These are phyloP conservation scores for Entrophospora sp. DNA, from an alignment of 192 early-diverging fungal species.

Conservation along the genomic window DNA sequence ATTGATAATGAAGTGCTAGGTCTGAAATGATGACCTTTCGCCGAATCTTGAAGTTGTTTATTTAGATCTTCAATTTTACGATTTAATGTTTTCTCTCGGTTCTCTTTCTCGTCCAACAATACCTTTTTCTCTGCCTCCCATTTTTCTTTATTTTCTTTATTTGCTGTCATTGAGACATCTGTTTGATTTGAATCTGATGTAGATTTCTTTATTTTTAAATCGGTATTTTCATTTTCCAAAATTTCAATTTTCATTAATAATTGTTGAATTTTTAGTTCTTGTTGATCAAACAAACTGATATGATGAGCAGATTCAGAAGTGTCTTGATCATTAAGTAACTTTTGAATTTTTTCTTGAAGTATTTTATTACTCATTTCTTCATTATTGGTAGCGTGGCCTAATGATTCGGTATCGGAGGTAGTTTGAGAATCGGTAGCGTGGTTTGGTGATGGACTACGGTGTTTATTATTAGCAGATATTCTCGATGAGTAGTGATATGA, in stretches of 20 bases:
- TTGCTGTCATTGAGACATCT: too few relatives aligned
- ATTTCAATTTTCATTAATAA: constrained; percentile 56
- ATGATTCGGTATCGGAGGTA: constrained; percentile 7
- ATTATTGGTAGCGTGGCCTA: not conserved
- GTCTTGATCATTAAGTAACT: constrained; percentile 14
- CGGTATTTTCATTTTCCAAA: constrained; percentile 62
- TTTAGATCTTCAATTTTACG: constrained; percentile 24
- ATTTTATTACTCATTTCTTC: constrained; percentile 15
- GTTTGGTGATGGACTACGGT: constrained; percentile 6
- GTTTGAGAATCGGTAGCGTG: not conserved
- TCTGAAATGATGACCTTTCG: not conserved
- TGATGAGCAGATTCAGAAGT: constrained; percentile 10
- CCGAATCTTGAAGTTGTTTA: constrained; percentile 23
- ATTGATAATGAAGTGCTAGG: not conserved
- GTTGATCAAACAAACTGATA: constrained; percentile 19
- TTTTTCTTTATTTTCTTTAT: not conserved
- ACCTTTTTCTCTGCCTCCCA: constrained; percentile 24
- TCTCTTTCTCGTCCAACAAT: constrained; percentile 25
- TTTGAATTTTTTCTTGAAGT: constrained; percentile 16
- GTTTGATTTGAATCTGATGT: too few relatives aligned
- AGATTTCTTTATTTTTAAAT: too few relatives aligned
- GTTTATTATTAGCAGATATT: not conserved
- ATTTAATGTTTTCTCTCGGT: constrained; percentile 15
- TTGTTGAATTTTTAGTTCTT: constrained; percentile 44
- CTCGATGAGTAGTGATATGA: too few relatives aligned